Percentiles rank a stretch among this genome's conserved stretches.
These are phyloP conservation scores for Podospora appendiculata DNA, from an alignment of 495 filamentous ascomycete species.

Conservation along the genomic window DNA sequence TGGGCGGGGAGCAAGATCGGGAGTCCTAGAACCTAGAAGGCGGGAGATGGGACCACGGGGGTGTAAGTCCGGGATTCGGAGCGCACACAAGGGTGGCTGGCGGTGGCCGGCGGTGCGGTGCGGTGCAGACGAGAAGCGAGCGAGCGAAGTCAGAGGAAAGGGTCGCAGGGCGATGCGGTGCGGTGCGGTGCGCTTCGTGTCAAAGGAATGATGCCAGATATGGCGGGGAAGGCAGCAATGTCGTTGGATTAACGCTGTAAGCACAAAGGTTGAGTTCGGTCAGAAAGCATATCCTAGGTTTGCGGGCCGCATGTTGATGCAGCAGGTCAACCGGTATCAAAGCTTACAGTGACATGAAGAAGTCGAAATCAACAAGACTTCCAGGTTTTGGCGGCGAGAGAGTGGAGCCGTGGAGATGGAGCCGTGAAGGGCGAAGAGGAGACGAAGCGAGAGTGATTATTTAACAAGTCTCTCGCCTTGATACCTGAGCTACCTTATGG, in stretches of 20 bases:
- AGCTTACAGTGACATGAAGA: slow-evolving; percentile 27
- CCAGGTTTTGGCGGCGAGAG: too few relatives aligned
- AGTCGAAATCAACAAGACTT: not conserved
- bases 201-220: not conserved
- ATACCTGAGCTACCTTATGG: not conserved
- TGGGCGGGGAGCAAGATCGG: not conserved
- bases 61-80: too few relatives aligned
- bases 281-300: not conserved
- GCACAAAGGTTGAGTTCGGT: not conserved
- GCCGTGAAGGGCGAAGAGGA: too few relatives aligned
- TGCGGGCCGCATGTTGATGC: too few relatives aligned
- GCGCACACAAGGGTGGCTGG: not conserved
- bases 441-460: too few relatives aligned
- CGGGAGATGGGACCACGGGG: not conserved
- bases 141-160: not conserved
- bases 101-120: slow-evolving; percentile 6
- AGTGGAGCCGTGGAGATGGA: too few relatives aligned
- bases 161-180: too few relatives aligned
- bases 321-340: not conserved
- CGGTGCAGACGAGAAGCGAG: not conserved
- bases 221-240: not conserved
- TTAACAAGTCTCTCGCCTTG: not conserved
- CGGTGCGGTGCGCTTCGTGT: not conserved
- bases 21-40: slow-evolving; percentile 7
- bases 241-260: not conserved